phyloP scores from a whole-genome alignment of 768 basidiomycete species.

The Dioszegia hungarica region DNA sequence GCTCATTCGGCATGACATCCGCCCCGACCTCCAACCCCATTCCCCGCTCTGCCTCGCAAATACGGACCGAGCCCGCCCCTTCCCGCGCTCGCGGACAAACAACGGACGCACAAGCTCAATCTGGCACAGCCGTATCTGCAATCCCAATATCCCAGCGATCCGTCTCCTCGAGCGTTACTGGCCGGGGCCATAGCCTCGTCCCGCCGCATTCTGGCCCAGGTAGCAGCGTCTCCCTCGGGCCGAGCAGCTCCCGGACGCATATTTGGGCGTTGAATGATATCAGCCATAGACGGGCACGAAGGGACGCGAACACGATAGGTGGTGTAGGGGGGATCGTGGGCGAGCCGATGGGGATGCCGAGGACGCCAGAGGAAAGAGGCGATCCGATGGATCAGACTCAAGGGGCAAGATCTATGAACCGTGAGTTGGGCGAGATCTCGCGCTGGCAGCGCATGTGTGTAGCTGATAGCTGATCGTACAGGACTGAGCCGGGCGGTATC shows the following conservation, averaged over 20 bases:
- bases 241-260: not conserved
- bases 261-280: not conserved
- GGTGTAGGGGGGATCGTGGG: slow-evolving; percentile 4
- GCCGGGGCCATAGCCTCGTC: too few species aligned
- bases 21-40: not conserved
- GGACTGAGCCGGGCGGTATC: slow-evolving; percentile 1
- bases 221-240: not conserved
- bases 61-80: too few species aligned
- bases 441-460: too few species aligned
- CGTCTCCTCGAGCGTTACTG: too few species aligned
- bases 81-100: too few species aligned
- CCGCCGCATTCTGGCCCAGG: not conserved
- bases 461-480: not conserved
- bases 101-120: too few species aligned
- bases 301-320: not conserved
- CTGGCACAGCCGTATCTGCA: too few species aligned
- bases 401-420: not conserved
- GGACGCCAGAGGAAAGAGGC: not conserved
- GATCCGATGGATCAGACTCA: not conserved
- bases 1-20: not conserved
- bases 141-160: too few species aligned
- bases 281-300: not conserved
- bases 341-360: slow-evolving; percentile 3
- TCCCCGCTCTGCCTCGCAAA: not conserved
- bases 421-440: not conserved